A percentile compares a stretch with the other conserved stretches of the same genome.
phyloP scores from a whole-genome alignment of 306 rosid species.

The Quillaja saponaria region DNA sequence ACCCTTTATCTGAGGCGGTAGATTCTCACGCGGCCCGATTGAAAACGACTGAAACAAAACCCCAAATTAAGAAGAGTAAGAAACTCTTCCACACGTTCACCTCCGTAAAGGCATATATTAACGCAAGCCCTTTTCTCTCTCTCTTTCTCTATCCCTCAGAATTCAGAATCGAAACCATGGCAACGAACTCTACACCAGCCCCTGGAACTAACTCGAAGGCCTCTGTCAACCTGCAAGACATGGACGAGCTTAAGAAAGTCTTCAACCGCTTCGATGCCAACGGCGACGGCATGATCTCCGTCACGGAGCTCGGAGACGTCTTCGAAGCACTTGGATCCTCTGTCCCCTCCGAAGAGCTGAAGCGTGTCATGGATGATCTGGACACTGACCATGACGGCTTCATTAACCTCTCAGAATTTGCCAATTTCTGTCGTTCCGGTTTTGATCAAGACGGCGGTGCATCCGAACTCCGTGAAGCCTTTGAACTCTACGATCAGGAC shows the following conservation, averaged over 20 bases:
- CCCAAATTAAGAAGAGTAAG: too few species aligned
- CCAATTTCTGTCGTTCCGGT: constrained; percentile 60
- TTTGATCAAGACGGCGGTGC: constrained; percentile 42
- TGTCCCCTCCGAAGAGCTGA: constrained; percentile 45
- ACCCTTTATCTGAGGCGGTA: too few species aligned
- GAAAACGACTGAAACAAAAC: too few species aligned
- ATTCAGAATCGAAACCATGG: constrained; percentile 33
- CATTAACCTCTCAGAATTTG: constrained; percentile 71
- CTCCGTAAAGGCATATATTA: too few species aligned
- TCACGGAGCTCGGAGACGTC: constrained; percentile 59
- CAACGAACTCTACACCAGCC: constrained; percentile 27
- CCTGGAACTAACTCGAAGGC: constrained; percentile 18
- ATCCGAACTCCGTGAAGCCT: constrained; percentile 75
- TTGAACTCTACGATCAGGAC: constrained; percentile 81
- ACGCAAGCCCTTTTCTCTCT: too few species aligned
- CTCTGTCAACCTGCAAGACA: constrained; percentile 42
- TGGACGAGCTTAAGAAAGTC: constrained; percentile 54
- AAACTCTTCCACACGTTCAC: too few species aligned
- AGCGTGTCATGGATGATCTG: constrained; percentile 73
- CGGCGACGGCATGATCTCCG: constrained; percentile 93
- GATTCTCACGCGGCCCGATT: too few species aligned
- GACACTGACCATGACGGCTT: constrained; percentile 76
- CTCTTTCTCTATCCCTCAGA: too few species aligned
- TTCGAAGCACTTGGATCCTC: constrained; percentile 60
- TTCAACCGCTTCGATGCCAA: constrained; percentile 76